Base-by-base conservation (phyloP, 495 filamentous ascomycete species). In the Aspergillus egyptiacus region DNA sequence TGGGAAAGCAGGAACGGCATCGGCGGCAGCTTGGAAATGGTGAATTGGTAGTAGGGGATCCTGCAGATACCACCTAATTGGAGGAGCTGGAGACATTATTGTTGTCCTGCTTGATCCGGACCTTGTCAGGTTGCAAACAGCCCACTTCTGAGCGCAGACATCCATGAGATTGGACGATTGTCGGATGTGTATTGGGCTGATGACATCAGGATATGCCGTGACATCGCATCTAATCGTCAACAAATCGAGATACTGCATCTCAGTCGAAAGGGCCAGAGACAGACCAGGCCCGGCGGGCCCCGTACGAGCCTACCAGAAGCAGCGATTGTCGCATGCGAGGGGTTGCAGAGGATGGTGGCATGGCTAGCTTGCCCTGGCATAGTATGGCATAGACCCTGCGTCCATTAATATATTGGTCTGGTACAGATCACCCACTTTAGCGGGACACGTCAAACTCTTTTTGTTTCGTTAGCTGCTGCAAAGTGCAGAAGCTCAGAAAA, bases 191-290 rank as follows among this genome's bases (percentile, higher is more conserved):
- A 48, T 13, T 2, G 13, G 7, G 5, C 24, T 9, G 33, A 39
- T 51, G 48, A 51, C 48, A 51, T 51, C 48, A 51, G 48, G 32
- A 34, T 19, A 30, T 20, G n/a, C 11, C 10, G 25, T 25, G 11
- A 35, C 34, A 33, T 44, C 47, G 24, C 30, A 50, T 46, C 19
- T 31, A 46, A 46, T 46, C 36, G 32, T 36, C 43, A 46, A 46
- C 17, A 19, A 15, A 36, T n/a, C n/a, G n/a, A n/a, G n/a, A n/a
- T n/a, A 46, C 41, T 39, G 47, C 47, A 50, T 25, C 27, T 24
- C 38, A 40, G 30, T 40, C 6, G 33, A 23, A n/a, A n/a, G n/a
- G n/a, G n/a, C n/a, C n/a, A n/a, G 27, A 40, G 27, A 20, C 33
- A 48, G 33, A 23, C 43, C 24, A 39, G 45, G 9, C 15, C 31